Conservation (phyloP, 129 eudicot genomes). For the carrot (Daucus carota) region DH1_v3.0 NC_030389.2:38699001-38699500, state of each 20-base stretch:
- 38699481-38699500: constrained; percentile 38
- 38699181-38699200: background rate
- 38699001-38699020: constrained; percentile 28
- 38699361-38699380: constrained; percentile 36
- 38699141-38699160: background rate
- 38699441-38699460: constrained; percentile 31
- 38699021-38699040: constrained; percentile 31
- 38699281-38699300: constrained; percentile 13
- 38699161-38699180: constrained; percentile 12
- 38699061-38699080: constrained; percentile 25
- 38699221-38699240: constrained; percentile 33
- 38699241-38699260: constrained; percentile 30
- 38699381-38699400: constrained; percentile 23
- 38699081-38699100: constrained; percentile 20
- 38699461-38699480: constrained; percentile 47
- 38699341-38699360: constrained; percentile 58
- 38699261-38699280: constrained; percentile 19
- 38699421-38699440: constrained; percentile 12
- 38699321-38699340: constrained; percentile 22
- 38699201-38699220: constrained; percentile 17
- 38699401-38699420: background rate
- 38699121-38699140: background rate
- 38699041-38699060: constrained; percentile 19
- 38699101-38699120: constrained; percentile 19
- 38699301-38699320: constrained; percentile 36